Evolutionary conservation across 495 filamentous ascomycete genomes (phyloP).

Genomic region (Penicillium robsamsonii): DNA sequence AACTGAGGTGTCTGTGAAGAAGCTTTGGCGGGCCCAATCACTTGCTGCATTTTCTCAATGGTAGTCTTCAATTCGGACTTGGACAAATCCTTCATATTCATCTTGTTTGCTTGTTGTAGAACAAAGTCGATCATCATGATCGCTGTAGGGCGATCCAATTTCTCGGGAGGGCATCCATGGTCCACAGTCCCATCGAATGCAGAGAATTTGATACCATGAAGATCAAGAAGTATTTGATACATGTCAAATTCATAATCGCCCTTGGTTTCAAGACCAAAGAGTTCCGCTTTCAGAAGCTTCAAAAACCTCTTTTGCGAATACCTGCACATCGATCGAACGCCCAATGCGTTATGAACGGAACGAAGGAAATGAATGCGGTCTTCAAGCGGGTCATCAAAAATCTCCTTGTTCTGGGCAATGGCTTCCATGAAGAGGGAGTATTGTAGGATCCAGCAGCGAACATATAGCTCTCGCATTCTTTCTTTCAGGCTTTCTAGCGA

Average conservation of each 20-base stretch:
- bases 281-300: constrained; percentile 81
- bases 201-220: constrained; percentile 79
- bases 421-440: constrained; percentile 73
- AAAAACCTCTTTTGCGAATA: constrained; percentile 81
- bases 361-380: constrained; percentile 73
- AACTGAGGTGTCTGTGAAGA: constrained; percentile 65
- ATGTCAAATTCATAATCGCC: constrained; percentile 76
- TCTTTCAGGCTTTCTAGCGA: constrained; percentile 57
- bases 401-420: constrained; percentile 60
- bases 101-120: constrained; percentile 70
- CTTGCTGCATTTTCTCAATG: constrained; percentile 84
- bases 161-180: constrained; percentile 71
- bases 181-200: constrained; percentile 66
- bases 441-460: constrained; percentile 80
- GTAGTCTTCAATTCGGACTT: constrained; percentile 85
- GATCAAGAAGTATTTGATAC: constrained; percentile 82
- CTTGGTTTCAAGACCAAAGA: constrained; percentile 59
- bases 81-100: constrained; percentile 86
- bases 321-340: constrained; percentile 81
- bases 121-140: constrained; percentile 79
- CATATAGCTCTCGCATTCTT: constrained; percentile 83
- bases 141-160: constrained; percentile 72
- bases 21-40: constrained; percentile 63
- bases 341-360: constrained; percentile 79
- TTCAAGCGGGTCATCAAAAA: constrained; percentile 61